Conservation (phyloP, 148 eudicot species). For the Mesembryanthemum crystallinum region DNA sequence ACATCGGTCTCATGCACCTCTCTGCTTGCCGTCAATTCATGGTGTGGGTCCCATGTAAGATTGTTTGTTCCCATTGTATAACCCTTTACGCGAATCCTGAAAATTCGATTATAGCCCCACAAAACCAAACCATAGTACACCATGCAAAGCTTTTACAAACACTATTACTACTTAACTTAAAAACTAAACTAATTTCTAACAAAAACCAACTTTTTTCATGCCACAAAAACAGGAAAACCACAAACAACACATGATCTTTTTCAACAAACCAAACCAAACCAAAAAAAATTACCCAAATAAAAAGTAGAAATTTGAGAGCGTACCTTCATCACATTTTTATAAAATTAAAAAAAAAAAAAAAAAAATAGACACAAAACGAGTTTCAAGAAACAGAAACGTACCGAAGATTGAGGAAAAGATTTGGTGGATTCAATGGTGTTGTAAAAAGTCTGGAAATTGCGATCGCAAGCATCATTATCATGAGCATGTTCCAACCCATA, state of each 20-base stretch:
- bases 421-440: constrained; percentile 52
- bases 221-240: too few relatives aligned
- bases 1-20: not conserved
- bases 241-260: not conserved
- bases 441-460: constrained; percentile 44
- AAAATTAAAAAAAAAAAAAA: not conserved
- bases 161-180: too few relatives aligned
- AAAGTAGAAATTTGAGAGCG: not conserved
- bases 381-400: constrained; percentile 30
- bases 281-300: not conserved
- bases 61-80: constrained; percentile 12
- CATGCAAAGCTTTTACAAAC: constrained; percentile 8
- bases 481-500: constrained; percentile 83
- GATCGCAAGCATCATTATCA: constrained; percentile 61
- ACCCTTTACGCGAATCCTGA: constrained; percentile 23
- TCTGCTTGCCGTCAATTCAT: not conserved
- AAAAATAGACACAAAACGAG: not conserved
- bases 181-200: too few relatives aligned
- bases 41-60: not conserved
- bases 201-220: not conserved
- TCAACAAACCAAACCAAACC: not conserved
- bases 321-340: constrained; percentile 7
- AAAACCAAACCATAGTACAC: constrained; percentile 24
- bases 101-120: constrained; percentile 29
- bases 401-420: constrained; percentile 52